Percentiles rank a stretch among this genome's conserved stretches.
Conservation (phyloP, 31 red algal genomes). For the Endocladia muricata region DNA sequence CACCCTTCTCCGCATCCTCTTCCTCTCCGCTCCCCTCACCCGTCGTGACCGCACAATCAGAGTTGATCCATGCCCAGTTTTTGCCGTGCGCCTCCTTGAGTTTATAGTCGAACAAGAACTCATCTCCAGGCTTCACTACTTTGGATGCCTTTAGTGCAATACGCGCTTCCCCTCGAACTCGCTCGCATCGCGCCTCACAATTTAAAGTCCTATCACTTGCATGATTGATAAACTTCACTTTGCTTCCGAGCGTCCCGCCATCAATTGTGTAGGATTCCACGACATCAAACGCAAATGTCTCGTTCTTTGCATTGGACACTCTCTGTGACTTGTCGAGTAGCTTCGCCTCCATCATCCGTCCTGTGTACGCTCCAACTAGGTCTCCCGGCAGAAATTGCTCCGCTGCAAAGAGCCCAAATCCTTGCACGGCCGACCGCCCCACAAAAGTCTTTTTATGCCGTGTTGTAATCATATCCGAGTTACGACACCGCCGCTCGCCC, state of each 20-base stretch:
- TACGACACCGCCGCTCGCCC: conserved; percentile 42
- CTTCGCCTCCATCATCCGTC: conserved; percentile 42
- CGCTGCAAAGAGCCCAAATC: conserved; percentile 54
- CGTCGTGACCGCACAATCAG: too few relatives aligned
- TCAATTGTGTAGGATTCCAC: conserved; percentile 16
- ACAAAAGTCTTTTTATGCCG: conserved; percentile 49
- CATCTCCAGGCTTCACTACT: conserved; percentile 17
- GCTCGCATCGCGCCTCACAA: conserved; percentile 12
- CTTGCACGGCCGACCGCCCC: conserved; percentile 44
- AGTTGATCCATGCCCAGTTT: too few relatives aligned
- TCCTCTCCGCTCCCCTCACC: too few relatives aligned
- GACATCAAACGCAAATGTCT: conserved; percentile 34
- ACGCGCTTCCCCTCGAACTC: conserved; percentile 3
- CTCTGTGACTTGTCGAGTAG: conserved; percentile 12
- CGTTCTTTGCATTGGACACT: neutral
- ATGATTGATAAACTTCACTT: conserved; percentile 41
- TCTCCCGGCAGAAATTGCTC: conserved; percentile 51
- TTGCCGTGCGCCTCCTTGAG: neutral
- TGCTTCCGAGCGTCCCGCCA: conserved; percentile 34
- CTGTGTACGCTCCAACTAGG: conserved; percentile 45
- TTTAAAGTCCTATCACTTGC: neutral
- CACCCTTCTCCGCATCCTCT: too few relatives aligned
- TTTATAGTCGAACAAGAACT: conserved; percentile 40
- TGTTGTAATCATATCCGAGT: conserved; percentile 30
- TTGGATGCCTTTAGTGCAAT: conserved; percentile 11